A percentile compares a stretch with the other conserved stretches of the same genome.
These are phyloP conservation scores for Litchi chinensis DNA, from an alignment of 345 rosid species.

Conservation along the genomic window DNA sequence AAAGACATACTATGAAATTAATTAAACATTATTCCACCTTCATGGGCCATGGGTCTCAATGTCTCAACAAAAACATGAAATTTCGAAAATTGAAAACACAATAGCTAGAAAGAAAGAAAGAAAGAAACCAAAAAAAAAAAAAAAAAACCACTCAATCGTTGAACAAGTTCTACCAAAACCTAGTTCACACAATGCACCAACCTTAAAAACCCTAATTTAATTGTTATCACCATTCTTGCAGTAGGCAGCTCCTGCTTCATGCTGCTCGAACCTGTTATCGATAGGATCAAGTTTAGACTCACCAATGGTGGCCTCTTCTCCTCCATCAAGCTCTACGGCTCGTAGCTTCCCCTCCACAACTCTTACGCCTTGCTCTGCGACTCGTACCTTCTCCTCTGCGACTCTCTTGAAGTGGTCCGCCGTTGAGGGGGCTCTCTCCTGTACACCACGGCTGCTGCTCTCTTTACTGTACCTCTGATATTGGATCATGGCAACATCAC, in stretches of 20 bases:
- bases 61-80: too few species aligned
- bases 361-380: not conserved
- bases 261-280: conserved; percentile 25
- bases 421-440: conserved; percentile 30
- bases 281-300: conserved; percentile 28
- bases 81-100: too few species aligned
- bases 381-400: conserved; percentile 25
- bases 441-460: not conserved
- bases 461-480: conserved; percentile 32
- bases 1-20: too few species aligned
- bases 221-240: conserved; percentile 6
- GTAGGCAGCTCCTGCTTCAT: conserved; percentile 27
- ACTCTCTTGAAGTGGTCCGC: conserved; percentile 33
- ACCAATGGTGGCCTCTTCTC: conserved; percentile 25
- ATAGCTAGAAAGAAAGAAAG: too few species aligned
- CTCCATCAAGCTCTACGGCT: conserved; percentile 24
- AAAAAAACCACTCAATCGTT: not conserved
- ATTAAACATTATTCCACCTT: too few species aligned
- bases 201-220: not conserved
- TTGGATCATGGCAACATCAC: not conserved
- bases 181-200: not conserved
- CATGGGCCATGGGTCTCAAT: too few species aligned
- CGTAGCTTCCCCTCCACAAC: conserved; percentile 17
- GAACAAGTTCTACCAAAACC: not conserved
- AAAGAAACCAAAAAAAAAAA: too few species aligned